These are phyloP conservation scores for Fusarium citri DNA, from an alignment of 2,329 filamentous ascomycete genomes.

Conservation along the genomic window DNA sequence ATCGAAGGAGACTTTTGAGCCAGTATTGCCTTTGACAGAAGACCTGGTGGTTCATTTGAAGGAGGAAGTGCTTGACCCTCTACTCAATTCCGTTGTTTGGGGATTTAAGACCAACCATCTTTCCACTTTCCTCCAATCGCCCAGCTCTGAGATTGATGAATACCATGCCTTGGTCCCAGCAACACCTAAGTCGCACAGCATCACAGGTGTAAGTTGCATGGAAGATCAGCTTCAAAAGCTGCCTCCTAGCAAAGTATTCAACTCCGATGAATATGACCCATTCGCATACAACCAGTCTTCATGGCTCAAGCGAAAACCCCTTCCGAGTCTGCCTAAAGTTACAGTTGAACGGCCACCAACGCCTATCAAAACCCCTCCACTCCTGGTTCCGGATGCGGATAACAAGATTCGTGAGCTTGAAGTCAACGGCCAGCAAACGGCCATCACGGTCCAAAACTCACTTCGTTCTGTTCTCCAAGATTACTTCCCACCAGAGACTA, in stretches of 20 bases:
- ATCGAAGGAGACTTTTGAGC: conserved; percentile 49
- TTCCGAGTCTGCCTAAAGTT: conserved; percentile 38
- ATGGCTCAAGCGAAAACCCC: conserved; percentile 41
- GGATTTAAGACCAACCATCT: conserved; percentile 54
- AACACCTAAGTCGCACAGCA: conserved; percentile 43
- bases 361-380: conserved; percentile 58
- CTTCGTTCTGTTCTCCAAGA: conserved; percentile 64
- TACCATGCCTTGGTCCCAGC: conserved; percentile 38
- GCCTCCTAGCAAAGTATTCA: conserved; percentile 12
- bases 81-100: conserved; percentile 60
- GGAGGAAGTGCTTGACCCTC: conserved; percentile 54
- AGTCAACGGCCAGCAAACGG: conserved; percentile 56
- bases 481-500: conserved; percentile 62
- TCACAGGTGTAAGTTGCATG: conserved; percentile 11
- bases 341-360: conserved; percentile 55
- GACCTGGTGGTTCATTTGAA: conserved; percentile 68
- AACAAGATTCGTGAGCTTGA: conserved; percentile 61
- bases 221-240: conserved; percentile 30
- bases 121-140: conserved; percentile 43
- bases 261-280: conserved; percentile 59
- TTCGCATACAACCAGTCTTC: conserved; percentile 53
- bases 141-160: conserved; percentile 39
- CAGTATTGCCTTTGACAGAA: conserved; percentile 65
- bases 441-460: conserved; percentile 67
- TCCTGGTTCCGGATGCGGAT: conserved; percentile 46